Evolutionary conservation across 495 filamentous ascomycete genomes (phyloP), one percentile per base, ranked within the genome.

Genomic region (Bathelium albidoporum): DNA sequence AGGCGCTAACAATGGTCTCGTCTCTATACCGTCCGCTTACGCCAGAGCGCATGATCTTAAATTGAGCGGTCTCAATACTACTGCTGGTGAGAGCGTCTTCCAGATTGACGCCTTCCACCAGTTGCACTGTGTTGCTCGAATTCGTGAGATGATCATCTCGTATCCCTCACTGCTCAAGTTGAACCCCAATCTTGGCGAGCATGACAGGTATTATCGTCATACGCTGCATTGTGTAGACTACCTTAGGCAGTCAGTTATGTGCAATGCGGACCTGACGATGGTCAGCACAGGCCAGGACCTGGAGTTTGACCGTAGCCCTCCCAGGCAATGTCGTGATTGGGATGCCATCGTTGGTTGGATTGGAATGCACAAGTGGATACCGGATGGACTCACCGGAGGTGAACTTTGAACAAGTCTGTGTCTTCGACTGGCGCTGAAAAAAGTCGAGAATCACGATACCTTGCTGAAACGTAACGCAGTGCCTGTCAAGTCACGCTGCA

Each of bases 121-220:
- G 24, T 29, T 55, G 24, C 49, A 55, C 20, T 55, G 49, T 16
- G 22, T 55, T 29, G 49, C 49, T 11, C 49, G 49, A n/a, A 55
- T 55, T 16, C 49, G 49, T 28, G 49, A 55, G 49, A 55, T 55
- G 49, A 55, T 55, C 24, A 55, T 55, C 49, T 55, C 49, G 2
- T 55, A 55, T 55, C 49, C 49, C 7, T 55, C 49, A 2, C 24
- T 55, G 16, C 49, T 55, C 26, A 55, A 55, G 24, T 20, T 55
- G 12, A 55, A 55, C 24, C 49, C 49, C 49, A 55, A 55, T 55
- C 49, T 55, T 29, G 49, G 49, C 12, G 49, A 55, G 49, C 20
- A 55, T 3, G 49, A 55, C 2, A 55, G 49, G 29, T 55, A 55
- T 2, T 55, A 55, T 20, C 49, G 24, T 2, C 49, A 55, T 29